These are phyloP conservation scores for Glycyrrhiza uralensis DNA, from an alignment of 306 rosid species.

Conservation along the genomic window DNA sequence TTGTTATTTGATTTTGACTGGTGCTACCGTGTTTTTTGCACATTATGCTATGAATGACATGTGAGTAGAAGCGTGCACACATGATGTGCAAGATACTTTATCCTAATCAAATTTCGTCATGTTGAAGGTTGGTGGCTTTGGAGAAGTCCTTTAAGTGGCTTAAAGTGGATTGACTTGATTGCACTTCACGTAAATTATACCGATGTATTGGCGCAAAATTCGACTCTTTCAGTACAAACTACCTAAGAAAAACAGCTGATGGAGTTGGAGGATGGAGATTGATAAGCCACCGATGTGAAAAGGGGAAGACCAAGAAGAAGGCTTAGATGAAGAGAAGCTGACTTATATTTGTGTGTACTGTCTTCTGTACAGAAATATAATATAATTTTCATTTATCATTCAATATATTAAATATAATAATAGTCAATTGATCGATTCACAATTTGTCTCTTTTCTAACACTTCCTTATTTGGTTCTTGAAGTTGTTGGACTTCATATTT, in stretches of 20 bases:
- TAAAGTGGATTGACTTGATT: not conserved
- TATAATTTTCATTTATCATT: not conserved
- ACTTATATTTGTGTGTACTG: not conserved
- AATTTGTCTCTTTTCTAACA: no score
- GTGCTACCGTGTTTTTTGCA: not conserved
- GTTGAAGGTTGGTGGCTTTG: slow-evolving; percentile 16
- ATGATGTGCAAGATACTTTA: not conserved
- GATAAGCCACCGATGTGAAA: not conserved
- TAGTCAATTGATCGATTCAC: no score
- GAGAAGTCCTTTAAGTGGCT: not conserved
- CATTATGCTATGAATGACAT: not conserved
- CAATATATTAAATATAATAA: not conserved
- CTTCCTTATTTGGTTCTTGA: not conserved
- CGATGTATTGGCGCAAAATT: not conserved
- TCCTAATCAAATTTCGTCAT: not conserved
- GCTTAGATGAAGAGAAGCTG: not conserved
- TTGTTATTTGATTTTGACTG: not conserved
- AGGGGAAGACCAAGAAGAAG: not conserved
- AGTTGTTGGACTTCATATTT: not conserved
- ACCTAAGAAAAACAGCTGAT: not conserved
- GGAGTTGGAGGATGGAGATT: not conserved
- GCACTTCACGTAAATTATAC: slow-evolving; percentile 3
- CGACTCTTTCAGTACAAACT: not conserved
- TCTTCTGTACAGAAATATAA: not conserved
- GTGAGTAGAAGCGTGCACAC: not conserved